Percentiles rank a stretch among this genome's conserved stretches.
Evolutionary conservation across 2,329 filamentous ascomycete species (phyloP).

Genomic region (Penicillium sp.): DNA sequence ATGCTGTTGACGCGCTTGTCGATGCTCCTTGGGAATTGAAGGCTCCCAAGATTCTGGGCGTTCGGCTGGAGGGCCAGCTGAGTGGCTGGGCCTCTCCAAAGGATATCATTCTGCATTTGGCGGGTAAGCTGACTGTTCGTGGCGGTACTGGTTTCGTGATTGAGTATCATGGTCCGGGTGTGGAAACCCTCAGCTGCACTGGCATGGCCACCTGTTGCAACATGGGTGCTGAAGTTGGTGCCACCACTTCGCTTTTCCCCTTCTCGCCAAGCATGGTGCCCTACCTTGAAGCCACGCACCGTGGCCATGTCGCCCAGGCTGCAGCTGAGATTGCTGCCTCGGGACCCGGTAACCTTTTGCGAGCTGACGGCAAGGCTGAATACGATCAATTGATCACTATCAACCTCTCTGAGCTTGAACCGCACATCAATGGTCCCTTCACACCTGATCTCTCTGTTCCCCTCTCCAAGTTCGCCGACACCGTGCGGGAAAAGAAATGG

Average conservation of each 20-base stretch:
- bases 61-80: conserved; percentile 84
- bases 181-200: conserved; percentile 67
- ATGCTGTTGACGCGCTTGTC: conserved; percentile 98
- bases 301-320: conserved; percentile 83
- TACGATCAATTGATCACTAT: conserved; percentile 97
- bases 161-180: conserved; percentile 59
- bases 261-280: conserved; percentile 98
- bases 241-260: conserved; percentile 91
- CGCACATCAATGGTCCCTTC: conserved; percentile 98
- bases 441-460: conserved; percentile 96
- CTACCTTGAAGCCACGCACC: conserved; percentile 88
- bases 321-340: conserved; percentile 68
- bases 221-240: conserved; percentile 60
- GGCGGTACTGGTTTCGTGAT: conserved; percentile 86
- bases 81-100: conserved; percentile 91
- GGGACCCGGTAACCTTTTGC: conserved; percentile 55
- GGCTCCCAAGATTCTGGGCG: conserved; percentile 93
- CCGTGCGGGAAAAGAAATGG: conserved; percentile 92
- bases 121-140: conserved; percentile 94
- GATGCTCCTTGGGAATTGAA: conserved; percentile 97
- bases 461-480: conserved; percentile 94
- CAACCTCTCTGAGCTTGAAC: conserved; percentile 90
- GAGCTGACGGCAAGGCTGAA: conserved; percentile 80
- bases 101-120: conserved; percentile 96
- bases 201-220: conserved; percentile 79